Evolutionary conservation across 495 filamentous ascomycete species (phyloP), one percentile per base, ranked within the genome.

Genomic region (Pseudotulostoma volvatum): DNA sequence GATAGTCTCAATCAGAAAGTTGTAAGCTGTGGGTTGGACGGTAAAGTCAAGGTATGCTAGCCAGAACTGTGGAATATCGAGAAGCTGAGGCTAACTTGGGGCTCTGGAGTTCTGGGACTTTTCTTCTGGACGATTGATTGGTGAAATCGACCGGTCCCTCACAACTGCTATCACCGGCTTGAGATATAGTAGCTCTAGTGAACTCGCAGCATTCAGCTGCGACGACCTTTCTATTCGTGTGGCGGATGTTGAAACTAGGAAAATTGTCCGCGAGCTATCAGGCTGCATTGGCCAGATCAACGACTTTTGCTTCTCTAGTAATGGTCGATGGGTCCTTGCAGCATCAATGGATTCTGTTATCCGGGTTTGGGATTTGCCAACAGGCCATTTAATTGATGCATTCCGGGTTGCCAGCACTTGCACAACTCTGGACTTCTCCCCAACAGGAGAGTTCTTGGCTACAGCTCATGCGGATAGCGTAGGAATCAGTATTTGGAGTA

Each of bases 401-500:
- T 78, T 96, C 54, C 72, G 74, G 34, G 66, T 87, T 4, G 71
- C 73, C 18, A 79, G 64, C 31, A 74, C 76, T 17, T 90, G 85
- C 52, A 86, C 77, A 2, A 74, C 84, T 3, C 63, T 99, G 17
- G 76, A 86, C 9, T 92, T 94, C 63, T 88, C 90, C 0, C 68
- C 68, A 1, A 93, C 84, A 1, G 87, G 87, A 0, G 90, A 99
- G 48, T 99, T 81, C 45, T 69, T 99, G 3, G 90, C 90, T 19
- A 92, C 85, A 9, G 76, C 88, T 2, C 78, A 84, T 45, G 77
- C 81, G 31, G 86, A 81, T 45, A 70, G 75, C 36, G 67, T 93
- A n/a, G 92, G 90, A 15, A 75, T 99, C 31, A 78, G 80, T 42
- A 71, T 99, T 18, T 99, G 90, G 84, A 94, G 80, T 13, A 99